Evolutionary conservation across 2,329 filamentous ascomycete species (phyloP), one percentile per base, ranked within the genome.

Genomic region (Monosporascus sp.): DNA sequence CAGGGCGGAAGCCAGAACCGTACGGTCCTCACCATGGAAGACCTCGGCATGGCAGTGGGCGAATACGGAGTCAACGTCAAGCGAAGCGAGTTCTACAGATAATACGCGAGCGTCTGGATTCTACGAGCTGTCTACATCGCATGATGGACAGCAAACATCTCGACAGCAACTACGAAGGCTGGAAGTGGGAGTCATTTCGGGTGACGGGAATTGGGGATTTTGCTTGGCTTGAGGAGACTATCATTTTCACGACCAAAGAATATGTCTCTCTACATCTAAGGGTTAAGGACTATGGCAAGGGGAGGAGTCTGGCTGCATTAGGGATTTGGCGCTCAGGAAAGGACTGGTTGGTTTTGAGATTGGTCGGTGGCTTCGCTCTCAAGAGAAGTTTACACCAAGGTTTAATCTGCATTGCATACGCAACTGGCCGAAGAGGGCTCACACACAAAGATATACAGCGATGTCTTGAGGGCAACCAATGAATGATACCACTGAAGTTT

Each of bases 11-110:
- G 86, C 52, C 90, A 95, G 74, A 96, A 95, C 59, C 81, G 91
- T 58, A 97, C 94, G 18, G 93, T 99, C 52, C 78, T 99, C 57
- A 97, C 94, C 1, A 97, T 99, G 94, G 94, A 99, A 74, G 94
- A 99, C 70, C 72, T 99, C 64, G 94, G 94, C 17, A 97, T 97
- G 91, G 94, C 94, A 1, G 93, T 97, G 31, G 89, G 89, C 35
- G 94, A 99, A 77, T 99, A 97, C 69, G 94, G 94, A 1, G 91
- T 99, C 50, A 99, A 96, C 68, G 89, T 97, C 51, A 97, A 96
- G 83, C 82, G 94, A 59, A 92, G 93, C 67, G 94, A 99, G 75
- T 99, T 97, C 69, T 99, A 99, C 71, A 54, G 64, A 51, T 63
- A 55, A 57, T 28, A 3, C 14, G 24, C 11, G 22, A 17, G 1